Percentiles rank a stretch among this genome's conserved stretches.
These are phyloP conservation scores for Neurospora discreta DNA, from an alignment of 495 filamentous ascomycete genomes.

Conservation along the genomic window DNA sequence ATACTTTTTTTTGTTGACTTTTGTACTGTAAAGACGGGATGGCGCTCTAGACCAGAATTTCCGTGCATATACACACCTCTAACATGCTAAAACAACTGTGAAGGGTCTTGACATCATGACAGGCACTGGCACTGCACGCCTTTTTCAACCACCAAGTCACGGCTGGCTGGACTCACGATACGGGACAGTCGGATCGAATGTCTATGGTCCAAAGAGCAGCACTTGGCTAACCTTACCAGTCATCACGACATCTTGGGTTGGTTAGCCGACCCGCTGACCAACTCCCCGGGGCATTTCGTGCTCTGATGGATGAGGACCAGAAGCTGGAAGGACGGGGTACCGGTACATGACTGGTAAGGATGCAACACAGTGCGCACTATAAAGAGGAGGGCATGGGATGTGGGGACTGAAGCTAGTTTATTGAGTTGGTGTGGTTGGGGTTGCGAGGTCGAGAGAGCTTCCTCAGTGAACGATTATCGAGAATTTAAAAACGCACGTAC, in stretches of 20 bases:
- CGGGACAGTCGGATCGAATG: neutral
- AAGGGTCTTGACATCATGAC: neutral
- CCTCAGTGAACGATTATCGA: neutral
- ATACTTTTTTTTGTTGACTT: neutral
- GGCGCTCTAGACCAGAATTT: neutral
- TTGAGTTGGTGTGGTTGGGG: neutral
- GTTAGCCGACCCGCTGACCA: constrained; percentile 7
- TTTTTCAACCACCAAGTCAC: neutral
- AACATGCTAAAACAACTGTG: neutral
- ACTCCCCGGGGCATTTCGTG: constrained; percentile 15
- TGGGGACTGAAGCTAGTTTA: too few species aligned
- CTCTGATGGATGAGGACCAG: neutral
- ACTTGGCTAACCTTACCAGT: neutral
- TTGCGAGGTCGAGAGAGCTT: neutral
- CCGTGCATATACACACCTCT: neutral
- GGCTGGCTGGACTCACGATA: neutral
- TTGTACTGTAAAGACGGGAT: neutral
- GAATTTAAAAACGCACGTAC: neutral
- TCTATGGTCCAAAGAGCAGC: neutral
- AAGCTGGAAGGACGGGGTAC: neutral
- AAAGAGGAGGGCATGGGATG: neutral
- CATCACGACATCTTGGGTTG: neutral
- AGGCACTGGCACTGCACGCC: neutral
- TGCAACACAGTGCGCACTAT: neutral
- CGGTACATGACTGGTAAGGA: neutral